Conservation (phyloP, 345 rosid genomes). For the Abelmoschus esculentus region DNA sequence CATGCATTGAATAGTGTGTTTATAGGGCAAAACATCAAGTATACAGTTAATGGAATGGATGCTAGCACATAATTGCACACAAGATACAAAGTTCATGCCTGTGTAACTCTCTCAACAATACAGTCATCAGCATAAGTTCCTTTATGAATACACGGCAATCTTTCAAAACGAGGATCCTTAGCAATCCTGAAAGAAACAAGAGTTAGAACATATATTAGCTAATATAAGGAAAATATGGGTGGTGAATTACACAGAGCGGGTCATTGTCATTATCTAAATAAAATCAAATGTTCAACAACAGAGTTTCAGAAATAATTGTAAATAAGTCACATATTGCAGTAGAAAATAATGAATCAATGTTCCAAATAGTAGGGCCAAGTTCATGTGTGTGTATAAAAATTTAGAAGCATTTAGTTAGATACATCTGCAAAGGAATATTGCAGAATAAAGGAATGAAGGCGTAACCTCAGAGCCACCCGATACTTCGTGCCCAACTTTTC, state of each 20-base stretch:
- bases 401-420: too few relatives aligned
- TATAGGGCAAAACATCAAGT: background rate
- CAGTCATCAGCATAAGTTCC: conserved; percentile 99
- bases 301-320: background rate
- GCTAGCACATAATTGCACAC: background rate
- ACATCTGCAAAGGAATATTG: background rate
- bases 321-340: background rate
- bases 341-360: background rate
- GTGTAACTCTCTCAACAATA: conserved; percentile 79
- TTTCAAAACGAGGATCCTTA: conserved; percentile 86
- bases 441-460: background rate
- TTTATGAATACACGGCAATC: conserved; percentile 81
- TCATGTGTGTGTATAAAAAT: too few relatives aligned
- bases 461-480: conserved; percentile 84
- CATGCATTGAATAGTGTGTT: background rate
- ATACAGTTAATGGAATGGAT: background rate
- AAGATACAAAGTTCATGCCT: conserved; percentile 29
- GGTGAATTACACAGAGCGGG: background rate
- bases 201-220: background rate
- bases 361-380: background rate
- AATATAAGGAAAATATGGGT: background rate
- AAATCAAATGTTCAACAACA: background rate
- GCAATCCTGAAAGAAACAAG: conserved; percentile 54
- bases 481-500: conserved; percentile 94
- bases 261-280: background rate